phyloP scores from a whole-genome alignment of 192 early-diverging fungal genomes.

The Oehlia diaphana region DNA sequence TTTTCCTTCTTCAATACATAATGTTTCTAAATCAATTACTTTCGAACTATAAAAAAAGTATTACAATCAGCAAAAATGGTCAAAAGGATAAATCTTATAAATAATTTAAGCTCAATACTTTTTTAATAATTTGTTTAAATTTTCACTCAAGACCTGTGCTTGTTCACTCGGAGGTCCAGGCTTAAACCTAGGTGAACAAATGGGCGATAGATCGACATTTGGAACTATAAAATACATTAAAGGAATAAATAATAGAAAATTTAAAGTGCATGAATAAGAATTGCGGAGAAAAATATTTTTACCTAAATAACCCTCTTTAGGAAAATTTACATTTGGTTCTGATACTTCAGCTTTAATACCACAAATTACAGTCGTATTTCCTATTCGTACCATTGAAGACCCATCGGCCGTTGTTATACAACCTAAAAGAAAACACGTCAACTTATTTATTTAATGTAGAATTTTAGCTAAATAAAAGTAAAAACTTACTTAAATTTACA shows the following conservation, averaged over 20 bases:
- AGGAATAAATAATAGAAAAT: not conserved
- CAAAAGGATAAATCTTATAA: not conserved
- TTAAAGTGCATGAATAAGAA: too few relatives aligned
- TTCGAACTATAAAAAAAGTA: conserved; percentile 40
- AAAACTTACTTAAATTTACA: conserved; percentile 57
- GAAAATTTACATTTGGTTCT: conserved; percentile 67
- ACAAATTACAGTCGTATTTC: conserved; percentile 87
- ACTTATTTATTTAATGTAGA: not conserved
- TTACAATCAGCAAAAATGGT: not conserved
- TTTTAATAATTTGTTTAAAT: conserved; percentile 68
- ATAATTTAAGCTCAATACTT: conserved; percentile 29
- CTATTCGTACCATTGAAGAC: conserved; percentile 83
- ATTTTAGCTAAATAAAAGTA: not conserved
- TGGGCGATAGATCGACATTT: conserved; percentile 90
- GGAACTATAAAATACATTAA: conserved; percentile 56
- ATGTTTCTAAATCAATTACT: conserved; percentile 62
- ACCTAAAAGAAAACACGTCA: conserved; percentile 37
- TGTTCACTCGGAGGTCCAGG: conserved; percentile 83
- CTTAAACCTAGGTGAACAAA: conserved; percentile 81
- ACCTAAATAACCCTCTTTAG: conserved; percentile 81
- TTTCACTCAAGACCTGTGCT: conserved; percentile 80
- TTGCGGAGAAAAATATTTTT: not conserved
- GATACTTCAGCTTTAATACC: conserved; percentile 95
- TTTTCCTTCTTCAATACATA: conserved; percentile 79
- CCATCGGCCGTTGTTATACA: conserved; percentile 80